Percentiles rank a stretch among this genome's conserved stretches.
These are phyloP conservation scores for Nothophytophthora sp. DNA, from an alignment of 352 stramenopile genomes.

Conservation along the genomic window DNA sequence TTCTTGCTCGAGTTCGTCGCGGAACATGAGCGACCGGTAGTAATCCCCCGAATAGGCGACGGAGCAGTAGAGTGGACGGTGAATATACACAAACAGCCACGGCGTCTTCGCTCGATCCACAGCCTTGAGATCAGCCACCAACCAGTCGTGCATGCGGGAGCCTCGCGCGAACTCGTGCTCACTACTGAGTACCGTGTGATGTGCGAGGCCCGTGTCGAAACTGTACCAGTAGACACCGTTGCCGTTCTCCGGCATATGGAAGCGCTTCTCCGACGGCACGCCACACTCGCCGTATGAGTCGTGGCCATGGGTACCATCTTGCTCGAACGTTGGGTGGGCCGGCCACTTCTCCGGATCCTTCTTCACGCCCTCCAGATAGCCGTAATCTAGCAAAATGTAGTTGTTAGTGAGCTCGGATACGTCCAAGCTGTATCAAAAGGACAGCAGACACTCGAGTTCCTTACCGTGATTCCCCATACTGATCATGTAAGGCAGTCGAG, in stretches of 20 bases:
- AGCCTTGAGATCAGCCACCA: constrained; percentile 36
- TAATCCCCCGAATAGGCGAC: constrained; percentile 28
- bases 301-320: constrained; percentile 21
- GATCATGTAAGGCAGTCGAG: constrained; percentile 81
- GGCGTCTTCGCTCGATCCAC: constrained; percentile 48
- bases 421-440: too few relatives aligned
- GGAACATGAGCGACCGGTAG: constrained; percentile 28
- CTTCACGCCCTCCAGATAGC: constrained; percentile 8
- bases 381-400: too few relatives aligned
- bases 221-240: constrained; percentile 62
- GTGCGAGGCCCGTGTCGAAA: constrained; percentile 38
- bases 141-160: constrained; percentile 43
- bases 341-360: constrained; percentile 9
- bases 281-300: constrained; percentile 86
- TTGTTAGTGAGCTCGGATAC: too few relatives aligned
- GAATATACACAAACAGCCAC: constrained; percentile 59
- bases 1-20: constrained; percentile 35
- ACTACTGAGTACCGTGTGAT: constrained; percentile 49
- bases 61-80: constrained; percentile 54
- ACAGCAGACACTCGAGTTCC: background rate
- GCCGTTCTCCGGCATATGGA: constrained; percentile 60
- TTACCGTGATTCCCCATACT: constrained; percentile 47
- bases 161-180: constrained; percentile 48
- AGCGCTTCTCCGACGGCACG: constrained; percentile 62
- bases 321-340: constrained; percentile 15